phyloP scores from a whole-genome alignment of 352 stramenopile genomes.

The Peronospora belbahrii region DNA sequence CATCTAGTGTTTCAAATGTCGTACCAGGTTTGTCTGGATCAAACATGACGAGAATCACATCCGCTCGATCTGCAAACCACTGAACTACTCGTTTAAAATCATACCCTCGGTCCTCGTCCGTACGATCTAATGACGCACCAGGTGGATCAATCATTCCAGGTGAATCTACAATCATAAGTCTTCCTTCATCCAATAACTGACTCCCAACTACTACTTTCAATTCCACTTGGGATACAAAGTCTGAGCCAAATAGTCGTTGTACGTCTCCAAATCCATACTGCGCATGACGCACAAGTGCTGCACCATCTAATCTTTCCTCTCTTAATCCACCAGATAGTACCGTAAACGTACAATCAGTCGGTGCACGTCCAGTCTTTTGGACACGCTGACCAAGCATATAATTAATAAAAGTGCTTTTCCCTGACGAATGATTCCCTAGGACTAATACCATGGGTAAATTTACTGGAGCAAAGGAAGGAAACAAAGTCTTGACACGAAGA shows the following conservation, averaged over 20 bases:
- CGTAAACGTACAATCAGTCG: conserved; percentile 82
- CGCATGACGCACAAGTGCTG: conserved; percentile 57
- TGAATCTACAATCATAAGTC: conserved; percentile 82
- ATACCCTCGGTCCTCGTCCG: conserved; percentile 72
- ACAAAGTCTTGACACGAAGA: conserved; percentile 57
- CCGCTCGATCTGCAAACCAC: conserved; percentile 79
- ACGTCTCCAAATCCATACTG: conserved; percentile 82
- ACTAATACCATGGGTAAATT: conserved; percentile 81
- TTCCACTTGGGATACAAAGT: conserved; percentile 83
- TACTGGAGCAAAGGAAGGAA: conserved; percentile 72
- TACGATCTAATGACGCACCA: conserved; percentile 45
- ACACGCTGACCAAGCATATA: conserved; percentile 78
- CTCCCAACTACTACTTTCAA: conserved; percentile 72
- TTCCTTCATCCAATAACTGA: conserved; percentile 59
- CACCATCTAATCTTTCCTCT: conserved; percentile 69
- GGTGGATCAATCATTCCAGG: conserved; percentile 85
- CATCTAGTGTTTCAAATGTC: conserved; percentile 84
- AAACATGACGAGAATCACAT: conserved; percentile 87
- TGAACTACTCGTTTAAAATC: conserved; percentile 84
- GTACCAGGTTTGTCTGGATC: conserved; percentile 84
- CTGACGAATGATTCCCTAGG: conserved; percentile 79
- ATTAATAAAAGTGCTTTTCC: conserved; percentile 86
- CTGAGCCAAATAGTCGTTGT: conserved; percentile 61
- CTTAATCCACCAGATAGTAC: conserved; percentile 60
- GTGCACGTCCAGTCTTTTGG: conserved; percentile 75